These are phyloP conservation scores for Mrakia gelida DNA, from an alignment of 768 basidiomycete genomes.

Conservation along the genomic window DNA sequence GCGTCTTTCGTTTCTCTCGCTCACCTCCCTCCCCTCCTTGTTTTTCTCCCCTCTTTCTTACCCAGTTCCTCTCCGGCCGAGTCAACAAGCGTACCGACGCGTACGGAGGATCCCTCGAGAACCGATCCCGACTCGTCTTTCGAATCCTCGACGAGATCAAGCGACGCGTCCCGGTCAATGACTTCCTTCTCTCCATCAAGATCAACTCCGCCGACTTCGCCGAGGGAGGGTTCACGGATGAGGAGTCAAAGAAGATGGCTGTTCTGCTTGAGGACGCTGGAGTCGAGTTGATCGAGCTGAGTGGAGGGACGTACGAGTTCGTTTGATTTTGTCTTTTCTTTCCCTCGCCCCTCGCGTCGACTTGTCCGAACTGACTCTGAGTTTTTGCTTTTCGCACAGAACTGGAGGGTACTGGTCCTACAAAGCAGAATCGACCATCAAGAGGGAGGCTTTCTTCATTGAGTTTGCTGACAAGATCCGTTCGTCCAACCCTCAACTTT, in stretches of 20 bases:
- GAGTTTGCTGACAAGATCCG: neutral
- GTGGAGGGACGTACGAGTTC: constrained; percentile 34
- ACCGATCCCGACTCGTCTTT: constrained; percentile 44
- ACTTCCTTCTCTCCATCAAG: constrained; percentile 30
- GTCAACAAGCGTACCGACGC: constrained; percentile 47
- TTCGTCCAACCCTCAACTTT: neutral
- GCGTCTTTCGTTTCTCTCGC: too few relatives aligned
- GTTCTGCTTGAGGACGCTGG: constrained; percentile 10
- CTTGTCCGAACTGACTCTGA: too few relatives aligned
- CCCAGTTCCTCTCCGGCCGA: constrained; percentile 42
- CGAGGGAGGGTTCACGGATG: constrained; percentile 26
- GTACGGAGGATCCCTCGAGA: constrained; percentile 40
- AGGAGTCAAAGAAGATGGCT: constrained; percentile 15
- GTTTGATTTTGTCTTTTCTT: too few relatives aligned
- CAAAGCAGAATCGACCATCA: constrained; percentile 41
- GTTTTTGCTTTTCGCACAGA: too few relatives aligned
- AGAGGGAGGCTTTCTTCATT: constrained; percentile 39
- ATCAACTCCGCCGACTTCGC: constrained; percentile 22
- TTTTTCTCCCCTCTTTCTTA: neutral
- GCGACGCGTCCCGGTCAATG: constrained; percentile 14
- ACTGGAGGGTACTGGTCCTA: constrained; percentile 33
- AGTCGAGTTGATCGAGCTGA: constrained; percentile 28
- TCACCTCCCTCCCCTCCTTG: neutral
- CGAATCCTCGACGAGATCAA: constrained; percentile 43
- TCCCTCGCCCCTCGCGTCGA: too few relatives aligned